phyloP scores from a whole-genome alignment of 2,329 filamentous ascomycete species.

The Hypoxylon sp. region DNA sequence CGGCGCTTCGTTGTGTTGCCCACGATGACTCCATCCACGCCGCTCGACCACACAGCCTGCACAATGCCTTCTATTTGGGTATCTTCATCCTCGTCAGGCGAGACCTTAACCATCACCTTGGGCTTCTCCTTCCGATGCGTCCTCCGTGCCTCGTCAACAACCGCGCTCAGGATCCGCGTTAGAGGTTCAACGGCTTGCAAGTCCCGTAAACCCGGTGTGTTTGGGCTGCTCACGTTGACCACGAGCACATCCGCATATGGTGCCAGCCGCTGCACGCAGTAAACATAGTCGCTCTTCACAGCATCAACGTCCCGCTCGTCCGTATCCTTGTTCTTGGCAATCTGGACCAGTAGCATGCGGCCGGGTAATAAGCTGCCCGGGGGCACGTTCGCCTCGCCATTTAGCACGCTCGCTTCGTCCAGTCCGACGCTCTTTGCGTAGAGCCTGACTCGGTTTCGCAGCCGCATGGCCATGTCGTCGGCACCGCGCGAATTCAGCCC shows the following conservation, averaged over 20 bases:
- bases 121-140: constrained; percentile 79
- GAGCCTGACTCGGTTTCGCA: constrained; percentile 81
- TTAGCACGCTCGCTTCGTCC: constrained; percentile 78
- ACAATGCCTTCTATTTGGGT: constrained; percentile 89
- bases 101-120: constrained; percentile 97
- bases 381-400: constrained; percentile 81
- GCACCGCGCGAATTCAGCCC: constrained; percentile 93
- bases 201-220: constrained; percentile 90
- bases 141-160: constrained; percentile 80
- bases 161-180: constrained; percentile 81
- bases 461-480: constrained; percentile 82
- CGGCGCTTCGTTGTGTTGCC: constrained; percentile 95
- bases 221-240: constrained; percentile 97
- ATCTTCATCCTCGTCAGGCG: constrained; percentile 90
- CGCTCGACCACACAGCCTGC: constrained; percentile 82
- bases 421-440: constrained; percentile 80
- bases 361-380: constrained; percentile 84
- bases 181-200: constrained; percentile 88
- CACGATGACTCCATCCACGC: constrained; percentile 95
- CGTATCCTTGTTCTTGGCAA: constrained; percentile 97
- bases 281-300: constrained; percentile 85
- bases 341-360: constrained; percentile 86
- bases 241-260: constrained; percentile 96
- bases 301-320: constrained; percentile 86
- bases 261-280: constrained; percentile 84